Evolutionary conservation across 352 stramenopile species (phyloP).

Genomic region (Globisporangium abappressorium): DNA sequence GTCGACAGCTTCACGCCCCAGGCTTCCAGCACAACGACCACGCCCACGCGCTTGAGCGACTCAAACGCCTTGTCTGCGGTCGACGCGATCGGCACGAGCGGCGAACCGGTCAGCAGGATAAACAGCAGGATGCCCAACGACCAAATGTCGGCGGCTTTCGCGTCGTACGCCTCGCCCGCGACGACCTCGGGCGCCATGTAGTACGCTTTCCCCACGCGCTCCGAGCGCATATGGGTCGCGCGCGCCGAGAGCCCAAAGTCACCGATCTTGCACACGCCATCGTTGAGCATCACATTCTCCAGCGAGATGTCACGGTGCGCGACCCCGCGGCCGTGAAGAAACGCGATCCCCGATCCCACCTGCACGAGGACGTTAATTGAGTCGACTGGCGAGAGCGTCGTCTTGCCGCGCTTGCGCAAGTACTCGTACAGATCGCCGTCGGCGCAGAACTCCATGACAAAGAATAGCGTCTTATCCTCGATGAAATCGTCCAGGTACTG

Average conservation of each 20-base stretch:
- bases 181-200: constrained; percentile 57
- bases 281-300: constrained; percentile 42
- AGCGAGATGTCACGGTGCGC: constrained; percentile 44
- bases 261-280: constrained; percentile 36
- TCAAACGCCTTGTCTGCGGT: constrained; percentile 35
- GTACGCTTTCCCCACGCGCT: constrained; percentile 48
- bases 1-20: constrained; percentile 32
- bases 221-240: constrained; percentile 24
- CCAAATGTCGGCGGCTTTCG: constrained; percentile 52
- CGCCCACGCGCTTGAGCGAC: constrained; percentile 30
- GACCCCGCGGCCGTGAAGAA: constrained; percentile 30
- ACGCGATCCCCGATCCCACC: constrained; percentile 25
- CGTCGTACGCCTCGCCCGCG: constrained; percentile 32
- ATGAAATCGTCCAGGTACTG: constrained; percentile 47
- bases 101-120: constrained; percentile 56
- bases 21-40: constrained; percentile 23
- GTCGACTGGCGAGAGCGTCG: constrained; percentile 14
- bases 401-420: constrained; percentile 22
- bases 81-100: constrained; percentile 39
- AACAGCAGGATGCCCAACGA: constrained; percentile 60
- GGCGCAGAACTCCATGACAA: constrained; percentile 43
- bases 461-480: constrained; percentile 38
- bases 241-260: constrained; percentile 48
- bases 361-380: constrained; percentile 30
- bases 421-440: constrained; percentile 35